A percentile compares a stretch with the other conserved stretches of the same genome.
Conservation (phyloP, 495 filamentous ascomycete genomes). For the Neurospora sp. region DNA sequence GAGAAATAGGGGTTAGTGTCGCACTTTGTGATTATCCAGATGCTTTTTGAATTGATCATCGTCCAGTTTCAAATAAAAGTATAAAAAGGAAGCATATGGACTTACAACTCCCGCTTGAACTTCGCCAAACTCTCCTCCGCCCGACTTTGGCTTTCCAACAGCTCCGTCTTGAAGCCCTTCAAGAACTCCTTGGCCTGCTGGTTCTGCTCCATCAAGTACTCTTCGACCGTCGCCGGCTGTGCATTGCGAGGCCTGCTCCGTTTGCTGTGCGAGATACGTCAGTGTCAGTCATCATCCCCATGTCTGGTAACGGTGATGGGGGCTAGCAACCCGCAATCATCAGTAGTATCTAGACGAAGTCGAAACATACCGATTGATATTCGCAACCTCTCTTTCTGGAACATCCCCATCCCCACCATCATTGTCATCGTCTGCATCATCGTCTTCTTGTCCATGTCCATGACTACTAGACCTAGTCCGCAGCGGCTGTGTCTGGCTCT, state of each 20-base stretch:
- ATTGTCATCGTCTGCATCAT: constrained; percentile 1
- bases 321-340: neutral
- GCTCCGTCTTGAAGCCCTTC: constrained; percentile 17
- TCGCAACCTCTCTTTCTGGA: neutral
- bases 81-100: neutral
- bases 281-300: neutral
- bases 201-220: constrained; percentile 14
- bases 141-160: constrained; percentile 13
- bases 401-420: neutral
- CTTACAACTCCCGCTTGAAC: constrained; percentile 13
- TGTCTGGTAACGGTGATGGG: neutral
- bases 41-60: neutral
- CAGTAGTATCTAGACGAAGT: neutral
- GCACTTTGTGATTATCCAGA: neutral
- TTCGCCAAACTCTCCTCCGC: constrained; percentile 5
- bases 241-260: neutral
- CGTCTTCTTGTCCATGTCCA: neutral
- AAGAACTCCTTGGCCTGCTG: constrained; percentile 24
- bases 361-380: neutral
- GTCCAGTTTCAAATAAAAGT: neutral
- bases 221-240: constrained; percentile 13
- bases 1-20: neutral
- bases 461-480: neutral
- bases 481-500: neutral
- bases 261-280: neutral